phyloP scores from a whole-genome alignment of 805 yeast species.

The Phaffomyces thermotolerans region DNA sequence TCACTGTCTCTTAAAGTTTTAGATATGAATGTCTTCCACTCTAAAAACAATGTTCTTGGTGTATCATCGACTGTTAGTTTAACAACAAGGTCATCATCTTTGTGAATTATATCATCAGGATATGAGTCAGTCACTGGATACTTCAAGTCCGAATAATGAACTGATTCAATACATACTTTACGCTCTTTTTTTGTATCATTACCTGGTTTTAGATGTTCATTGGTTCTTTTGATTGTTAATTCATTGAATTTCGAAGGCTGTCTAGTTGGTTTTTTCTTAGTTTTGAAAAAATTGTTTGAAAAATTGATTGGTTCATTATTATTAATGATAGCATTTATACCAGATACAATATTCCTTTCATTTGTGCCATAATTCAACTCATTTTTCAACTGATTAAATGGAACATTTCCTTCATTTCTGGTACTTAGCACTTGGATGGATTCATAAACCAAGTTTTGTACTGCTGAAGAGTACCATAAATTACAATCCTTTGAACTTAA shows the following conservation, averaged over 20 bases:
- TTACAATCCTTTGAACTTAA: constrained; percentile 25
- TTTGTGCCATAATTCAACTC: constrained; percentile 34
- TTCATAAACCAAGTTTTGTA: constrained; percentile 38
- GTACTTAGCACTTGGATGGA: constrained; percentile 34
- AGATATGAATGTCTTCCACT: constrained; percentile 25
- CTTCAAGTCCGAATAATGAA: constrained; percentile 7
- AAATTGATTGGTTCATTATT: constrained; percentile 5
- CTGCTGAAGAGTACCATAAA: constrained; percentile 38
- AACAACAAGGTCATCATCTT: constrained; percentile 13
- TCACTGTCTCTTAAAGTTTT: constrained; percentile 30
- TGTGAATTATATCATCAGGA: constrained; percentile 21
- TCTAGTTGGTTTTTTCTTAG: not conserved
- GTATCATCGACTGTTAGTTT: constrained; percentile 18
- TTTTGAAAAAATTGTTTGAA: constrained; percentile 4
- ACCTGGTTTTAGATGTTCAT: not conserved
- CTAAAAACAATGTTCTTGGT: constrained; percentile 11
- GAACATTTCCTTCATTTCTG: constrained; percentile 25
- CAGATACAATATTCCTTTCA: constrained; percentile 41
- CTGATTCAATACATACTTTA: constrained; percentile 2
- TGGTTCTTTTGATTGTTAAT: constrained; percentile 20
- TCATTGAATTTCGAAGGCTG: constrained; percentile 23
- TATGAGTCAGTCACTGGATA: constrained; percentile 26
- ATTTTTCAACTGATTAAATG: constrained; percentile 38
- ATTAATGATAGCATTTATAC: constrained; percentile 19
- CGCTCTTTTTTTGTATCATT: constrained; percentile 1